Evolutionary conservation across 2,329 filamentous ascomycete species (phyloP), one percentile per base, ranked within the genome.

Genomic region (Gyromitra esculenta): DNA sequence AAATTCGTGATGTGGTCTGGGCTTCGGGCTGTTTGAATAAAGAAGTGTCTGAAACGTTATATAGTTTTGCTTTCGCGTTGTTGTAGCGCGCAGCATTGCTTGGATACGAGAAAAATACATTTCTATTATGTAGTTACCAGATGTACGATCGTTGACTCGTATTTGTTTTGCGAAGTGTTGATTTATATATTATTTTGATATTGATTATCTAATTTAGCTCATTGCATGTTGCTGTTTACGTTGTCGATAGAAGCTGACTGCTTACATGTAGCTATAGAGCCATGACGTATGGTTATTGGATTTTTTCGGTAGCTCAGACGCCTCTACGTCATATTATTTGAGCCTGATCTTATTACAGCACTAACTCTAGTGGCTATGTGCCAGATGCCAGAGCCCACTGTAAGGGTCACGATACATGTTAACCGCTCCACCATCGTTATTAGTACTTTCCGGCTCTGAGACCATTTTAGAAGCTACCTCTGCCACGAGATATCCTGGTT

Each of bases 321-420:
- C 25, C 25, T 31, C 25, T 45, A 45, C 13, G 15, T 11, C 9
- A 11, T n/a, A 18, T 21, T n/a, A 15, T n/a, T 15, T 11, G 18
- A 50, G 13, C 7, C 3, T 8, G 15, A 13, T 18, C 52, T 56
- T 11, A 56, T 25, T 18, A 37, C 6, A 35, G 5, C 13, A 31
- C 2, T 31, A 31, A 31, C 39, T 13, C 13, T 65, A 39, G 21
- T 59, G 65, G 18, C 52, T 1, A 59, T 68, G 65, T 15, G 37
- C 65, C 11, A 52, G 52, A 35, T 68, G 57, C 65, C 65, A 68
- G n/a, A 57, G 7, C 11, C 65, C 65, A 45, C 59, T 52, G 13
- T 68, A 68, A 13, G 65, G 65, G 35, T 68, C 64, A 35, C 35
- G 56, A 31, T 67, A 67, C 21, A 13, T 31, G 8, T 57, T 67